Evolutionary conservation across 192 early-diverging fungal species (phyloP).

Genomic region (Jimgerdemannia flammicorona): DNA sequence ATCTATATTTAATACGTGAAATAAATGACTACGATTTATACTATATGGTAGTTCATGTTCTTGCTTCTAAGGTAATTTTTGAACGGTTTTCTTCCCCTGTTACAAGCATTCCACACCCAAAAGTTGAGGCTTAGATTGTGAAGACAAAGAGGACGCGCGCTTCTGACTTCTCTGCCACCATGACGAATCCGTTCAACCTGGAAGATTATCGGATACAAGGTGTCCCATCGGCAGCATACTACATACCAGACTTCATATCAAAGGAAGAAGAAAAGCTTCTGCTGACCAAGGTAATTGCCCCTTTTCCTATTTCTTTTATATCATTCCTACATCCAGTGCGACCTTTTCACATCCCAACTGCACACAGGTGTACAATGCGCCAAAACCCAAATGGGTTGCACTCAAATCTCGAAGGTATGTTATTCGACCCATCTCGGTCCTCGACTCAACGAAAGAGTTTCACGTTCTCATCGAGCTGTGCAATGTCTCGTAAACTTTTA

Average conservation of each 20-base stretch:
- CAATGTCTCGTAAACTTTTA: slow-evolving; percentile 14
- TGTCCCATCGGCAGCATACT: slow-evolving; percentile 31
- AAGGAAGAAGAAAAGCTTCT: slow-evolving; percentile 26
- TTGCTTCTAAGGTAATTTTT: too few relatives aligned
- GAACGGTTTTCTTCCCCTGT: too few relatives aligned
- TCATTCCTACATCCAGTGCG: neutral
- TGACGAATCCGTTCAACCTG: too few relatives aligned
- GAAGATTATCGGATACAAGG: slow-evolving; percentile 1
- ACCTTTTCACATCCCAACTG: neutral
- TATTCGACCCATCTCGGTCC: neutral
- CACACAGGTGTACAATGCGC: slow-evolving; percentile 32
- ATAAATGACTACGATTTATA: too few relatives aligned
- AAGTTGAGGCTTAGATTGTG: too few relatives aligned
- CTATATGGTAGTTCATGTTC: too few relatives aligned
- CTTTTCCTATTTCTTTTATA: neutral
- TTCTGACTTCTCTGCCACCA: too few relatives aligned
- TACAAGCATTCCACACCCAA: too few relatives aligned
- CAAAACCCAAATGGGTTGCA: slow-evolving; percentile 47
- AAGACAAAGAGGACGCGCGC: too few relatives aligned
- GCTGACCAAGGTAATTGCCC: slow-evolving; percentile 25
- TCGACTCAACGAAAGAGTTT: too few relatives aligned
- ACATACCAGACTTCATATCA: slow-evolving; percentile 37
- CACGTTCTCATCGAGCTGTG: neutral
- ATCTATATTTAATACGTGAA: too few relatives aligned
- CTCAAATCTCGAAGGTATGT: slow-evolving; percentile 42